Evolutionary conservation across 2,329 filamentous ascomycete genomes (phyloP).

Genomic region (Golovinomyces cichoracearum): DNA sequence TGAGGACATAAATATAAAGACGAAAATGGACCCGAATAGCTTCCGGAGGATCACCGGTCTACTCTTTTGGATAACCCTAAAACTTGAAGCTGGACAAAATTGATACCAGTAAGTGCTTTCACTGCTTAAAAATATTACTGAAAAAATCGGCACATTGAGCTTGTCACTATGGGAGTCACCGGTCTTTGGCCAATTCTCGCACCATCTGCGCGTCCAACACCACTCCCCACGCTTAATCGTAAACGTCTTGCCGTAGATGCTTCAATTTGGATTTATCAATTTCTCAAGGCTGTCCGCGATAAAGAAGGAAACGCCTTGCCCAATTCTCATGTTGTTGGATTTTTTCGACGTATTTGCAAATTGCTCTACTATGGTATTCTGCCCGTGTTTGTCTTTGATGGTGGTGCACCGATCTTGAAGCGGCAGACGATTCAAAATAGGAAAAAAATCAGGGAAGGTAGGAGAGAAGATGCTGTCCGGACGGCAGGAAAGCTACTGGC

Average conservation of each 20-base stretch:
- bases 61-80: too few relatives aligned
- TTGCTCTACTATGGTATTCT: conserved; percentile 87
- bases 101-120: too few relatives aligned
- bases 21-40: too few relatives aligned
- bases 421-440: conserved; percentile 64
- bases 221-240: conserved; percentile 83
- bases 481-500: conserved; percentile 81
- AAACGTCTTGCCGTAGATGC: conserved; percentile 93
- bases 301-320: conserved; percentile 92
- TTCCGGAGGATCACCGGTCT: too few relatives aligned
- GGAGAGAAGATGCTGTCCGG: conserved; percentile 71
- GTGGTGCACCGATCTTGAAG: conserved; percentile 74
- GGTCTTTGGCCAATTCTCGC: conserved; percentile 92
- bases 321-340: conserved; percentile 88
- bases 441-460: conserved; percentile 57
- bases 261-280: conserved; percentile 99
- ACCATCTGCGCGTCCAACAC: conserved; percentile 83
- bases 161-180: conserved; percentile 64
- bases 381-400: conserved; percentile 94
- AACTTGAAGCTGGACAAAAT: too few relatives aligned
- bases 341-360: conserved; percentile 96
- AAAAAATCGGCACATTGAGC: not conserved
- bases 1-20: too few relatives aligned
- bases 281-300: conserved; percentile 92
- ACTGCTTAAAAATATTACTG: too few relatives aligned